phyloP scores from a whole-genome alignment of 768 basidiomycete genomes.

The Fistulinella prunicolor region DNA sequence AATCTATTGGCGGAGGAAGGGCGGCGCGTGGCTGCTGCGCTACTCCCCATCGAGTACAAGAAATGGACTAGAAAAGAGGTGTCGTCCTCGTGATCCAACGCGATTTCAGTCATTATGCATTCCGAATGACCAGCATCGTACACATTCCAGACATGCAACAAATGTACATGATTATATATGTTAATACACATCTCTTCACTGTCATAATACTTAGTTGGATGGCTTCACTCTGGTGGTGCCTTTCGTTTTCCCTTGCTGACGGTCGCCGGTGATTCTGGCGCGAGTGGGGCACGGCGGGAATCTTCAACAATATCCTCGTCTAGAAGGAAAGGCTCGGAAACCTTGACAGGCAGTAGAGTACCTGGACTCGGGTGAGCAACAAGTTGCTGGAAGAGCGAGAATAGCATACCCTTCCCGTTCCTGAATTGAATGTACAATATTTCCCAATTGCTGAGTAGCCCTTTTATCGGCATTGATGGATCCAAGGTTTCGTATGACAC shows the following conservation, averaged over 20 bases:
- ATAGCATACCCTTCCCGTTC: slow-evolving; percentile 49
- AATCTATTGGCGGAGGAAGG: slow-evolving; percentile 94
- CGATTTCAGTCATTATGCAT: too few relatives aligned
- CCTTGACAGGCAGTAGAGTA: slow-evolving; percentile 55
- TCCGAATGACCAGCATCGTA: too few relatives aligned
- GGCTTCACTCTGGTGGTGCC: slow-evolving; percentile 35
- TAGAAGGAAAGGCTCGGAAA: slow-evolving; percentile 52
- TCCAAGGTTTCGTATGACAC: slow-evolving; percentile 48
- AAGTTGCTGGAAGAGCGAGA: not conserved
- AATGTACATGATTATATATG: slow-evolving; percentile 16
- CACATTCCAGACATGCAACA: too few relatives aligned
- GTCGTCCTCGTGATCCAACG: too few relatives aligned
- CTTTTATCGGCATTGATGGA: slow-evolving; percentile 43
- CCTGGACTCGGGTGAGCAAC: slow-evolving; percentile 38
- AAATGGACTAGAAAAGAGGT: slow-evolving; percentile 43
- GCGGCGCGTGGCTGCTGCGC: slow-evolving; percentile 83
- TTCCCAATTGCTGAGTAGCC: slow-evolving; percentile 62
- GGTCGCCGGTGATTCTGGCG: slow-evolving; percentile 24
- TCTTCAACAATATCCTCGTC: slow-evolving; percentile 65
- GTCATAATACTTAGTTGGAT: not conserved
- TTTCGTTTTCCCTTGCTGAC: slow-evolving; percentile 63
- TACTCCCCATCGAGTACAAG: slow-evolving; percentile 64
- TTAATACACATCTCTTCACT: slow-evolving; percentile 5
- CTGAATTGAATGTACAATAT: slow-evolving; percentile 65
- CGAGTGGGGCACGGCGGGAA: slow-evolving; percentile 24